Evolutionary conservation across 2,329 filamentous ascomycete genomes (phyloP).

Genomic region (Epicoccum sorghinum): DNA sequence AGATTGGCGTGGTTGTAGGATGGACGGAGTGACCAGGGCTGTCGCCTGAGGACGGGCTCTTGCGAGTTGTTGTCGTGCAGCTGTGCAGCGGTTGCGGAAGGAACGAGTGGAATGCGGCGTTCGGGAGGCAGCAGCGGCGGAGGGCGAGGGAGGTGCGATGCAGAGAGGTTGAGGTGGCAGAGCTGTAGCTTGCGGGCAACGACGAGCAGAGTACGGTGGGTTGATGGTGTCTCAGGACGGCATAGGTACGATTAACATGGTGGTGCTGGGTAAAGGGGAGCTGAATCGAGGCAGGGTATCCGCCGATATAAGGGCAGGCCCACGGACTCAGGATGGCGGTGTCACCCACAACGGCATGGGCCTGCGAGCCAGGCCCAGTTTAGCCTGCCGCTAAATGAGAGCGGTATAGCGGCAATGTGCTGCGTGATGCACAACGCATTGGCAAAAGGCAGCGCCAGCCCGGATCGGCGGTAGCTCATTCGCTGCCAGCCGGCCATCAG

Average conservation of each 20-base stretch:
- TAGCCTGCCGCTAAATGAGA: neutral
- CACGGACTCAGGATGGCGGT: slow-evolving; percentile 20
- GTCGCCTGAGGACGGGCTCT: slow-evolving; percentile 25
- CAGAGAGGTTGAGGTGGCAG: slow-evolving; percentile 21
- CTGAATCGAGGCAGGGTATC: slow-evolving; percentile 13
- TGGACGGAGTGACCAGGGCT: neutral
- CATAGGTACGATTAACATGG: slow-evolving; percentile 34
- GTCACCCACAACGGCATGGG: slow-evolving; percentile 18
- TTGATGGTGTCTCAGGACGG: slow-evolving; percentile 35
- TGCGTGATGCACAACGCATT: slow-evolving; percentile 23
- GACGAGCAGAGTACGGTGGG: slow-evolving; percentile 22
- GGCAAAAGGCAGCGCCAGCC: slow-evolving; percentile 22
- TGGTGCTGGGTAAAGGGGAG: slow-evolving; percentile 31
- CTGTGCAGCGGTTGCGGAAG: slow-evolving; percentile 34
- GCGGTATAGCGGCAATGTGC: slow-evolving; percentile 9
- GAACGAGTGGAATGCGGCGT: slow-evolving; percentile 35
- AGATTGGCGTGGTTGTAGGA: slow-evolving; percentile 35
- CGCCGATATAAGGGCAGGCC: slow-evolving; percentile 11
- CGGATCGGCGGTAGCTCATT: slow-evolving; percentile 14
- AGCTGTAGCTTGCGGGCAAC: slow-evolving; percentile 35
- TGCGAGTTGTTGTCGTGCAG: slow-evolving; percentile 25
- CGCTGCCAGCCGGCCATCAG: slow-evolving; percentile 3
- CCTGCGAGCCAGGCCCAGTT: slow-evolving; percentile 11
- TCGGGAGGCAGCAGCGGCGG: slow-evolving; percentile 21
- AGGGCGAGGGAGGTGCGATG: slow-evolving; percentile 11